Evolutionary conservation across 805 yeast species (phyloP).

Genomic region (Candida namnaoensis): DNA sequence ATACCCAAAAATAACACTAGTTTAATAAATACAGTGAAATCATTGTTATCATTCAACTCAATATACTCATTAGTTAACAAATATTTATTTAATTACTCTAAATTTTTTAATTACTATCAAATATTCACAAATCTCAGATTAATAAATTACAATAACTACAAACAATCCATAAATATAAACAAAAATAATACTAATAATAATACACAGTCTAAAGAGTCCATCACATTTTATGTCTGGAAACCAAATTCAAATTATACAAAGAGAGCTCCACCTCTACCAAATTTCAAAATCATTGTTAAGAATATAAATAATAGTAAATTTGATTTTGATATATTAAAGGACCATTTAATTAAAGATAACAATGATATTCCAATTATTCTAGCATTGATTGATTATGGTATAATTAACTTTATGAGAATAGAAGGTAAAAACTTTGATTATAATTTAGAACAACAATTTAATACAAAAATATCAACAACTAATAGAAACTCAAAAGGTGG

Average conservation of each 20-base stretch:
- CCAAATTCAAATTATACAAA: constrained; percentile 69
- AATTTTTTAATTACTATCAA: constrained; percentile 18
- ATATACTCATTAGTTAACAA: too few relatives aligned
- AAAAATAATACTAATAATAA: constrained; percentile 11
- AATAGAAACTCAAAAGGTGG: too few relatives aligned
- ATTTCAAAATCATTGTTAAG: constrained; percentile 60
- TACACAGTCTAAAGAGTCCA: constrained; percentile 11
- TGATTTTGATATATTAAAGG: not conserved
- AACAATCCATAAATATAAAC: constrained; percentile 8
- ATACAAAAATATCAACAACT: too few relatives aligned
- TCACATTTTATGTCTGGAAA: constrained; percentile 74
- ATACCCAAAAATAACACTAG: too few relatives aligned
- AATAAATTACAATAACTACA: constrained; percentile 12
- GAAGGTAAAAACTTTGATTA: not conserved
- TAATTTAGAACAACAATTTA: not conserved
- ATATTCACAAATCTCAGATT: constrained; percentile 21
- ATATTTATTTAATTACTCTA: constrained; percentile 4
- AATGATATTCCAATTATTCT: constrained; percentile 1
- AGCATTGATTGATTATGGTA: constrained; percentile 1
- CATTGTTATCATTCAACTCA: constrained; percentile 1
- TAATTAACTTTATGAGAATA: constrained; percentile 1
- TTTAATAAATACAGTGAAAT: too few relatives aligned
- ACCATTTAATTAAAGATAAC: constrained; percentile 6
- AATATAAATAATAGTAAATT: constrained; percentile 34
- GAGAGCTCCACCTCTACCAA: constrained; percentile 60